Evolutionary conservation across 2,329 filamentous ascomycete species (phyloP).

Genomic region (Fusarium sp.): DNA sequence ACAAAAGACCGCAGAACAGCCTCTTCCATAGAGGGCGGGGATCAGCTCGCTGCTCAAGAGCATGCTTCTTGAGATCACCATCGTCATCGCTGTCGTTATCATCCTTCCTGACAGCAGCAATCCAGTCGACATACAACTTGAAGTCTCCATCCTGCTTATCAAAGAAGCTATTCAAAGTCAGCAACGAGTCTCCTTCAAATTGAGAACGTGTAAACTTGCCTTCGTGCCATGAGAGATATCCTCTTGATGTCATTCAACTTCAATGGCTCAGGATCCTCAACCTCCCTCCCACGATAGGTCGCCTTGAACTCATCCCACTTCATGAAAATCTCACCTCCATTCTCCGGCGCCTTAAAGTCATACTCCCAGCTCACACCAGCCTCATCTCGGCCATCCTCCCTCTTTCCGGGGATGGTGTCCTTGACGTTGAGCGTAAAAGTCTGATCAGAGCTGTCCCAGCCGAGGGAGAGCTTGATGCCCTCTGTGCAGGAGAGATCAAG

Average conservation of each 20-base stretch:
- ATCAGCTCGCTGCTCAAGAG: background rate
- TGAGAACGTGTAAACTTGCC: too few relatives aligned
- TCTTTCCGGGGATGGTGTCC: slow-evolving; percentile 67
- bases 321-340: slow-evolving; percentile 58
- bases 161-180: slow-evolving; percentile 70
- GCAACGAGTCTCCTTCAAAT: background rate
- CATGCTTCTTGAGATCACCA: slow-evolving; percentile 34
- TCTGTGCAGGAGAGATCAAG: slow-evolving; percentile 72
- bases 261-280: slow-evolving; percentile 66
- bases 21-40: slow-evolving; percentile 35
- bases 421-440: slow-evolving; percentile 79
- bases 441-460: slow-evolving; percentile 64
- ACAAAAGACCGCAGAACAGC: slow-evolving; percentile 42
- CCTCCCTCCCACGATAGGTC: slow-evolving; percentile 75
- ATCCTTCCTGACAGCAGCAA: slow-evolving; percentile 39
- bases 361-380: slow-evolving; percentile 78
- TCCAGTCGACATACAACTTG: slow-evolving; percentile 42
- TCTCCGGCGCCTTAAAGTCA: slow-evolving; percentile 60
- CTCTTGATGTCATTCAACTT: slow-evolving; percentile 68
- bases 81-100: slow-evolving; percentile 38
- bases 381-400: slow-evolving; percentile 73
- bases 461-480: slow-evolving; percentile 65
- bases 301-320: slow-evolving; percentile 72
- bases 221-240: slow-evolving; percentile 82
- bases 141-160: slow-evolving; percentile 76